Evolutionary conservation across 305 asterid species (phyloP), one percentile per base, ranked within the genome.

Genomic region (Solanum hybrid): DNA sequence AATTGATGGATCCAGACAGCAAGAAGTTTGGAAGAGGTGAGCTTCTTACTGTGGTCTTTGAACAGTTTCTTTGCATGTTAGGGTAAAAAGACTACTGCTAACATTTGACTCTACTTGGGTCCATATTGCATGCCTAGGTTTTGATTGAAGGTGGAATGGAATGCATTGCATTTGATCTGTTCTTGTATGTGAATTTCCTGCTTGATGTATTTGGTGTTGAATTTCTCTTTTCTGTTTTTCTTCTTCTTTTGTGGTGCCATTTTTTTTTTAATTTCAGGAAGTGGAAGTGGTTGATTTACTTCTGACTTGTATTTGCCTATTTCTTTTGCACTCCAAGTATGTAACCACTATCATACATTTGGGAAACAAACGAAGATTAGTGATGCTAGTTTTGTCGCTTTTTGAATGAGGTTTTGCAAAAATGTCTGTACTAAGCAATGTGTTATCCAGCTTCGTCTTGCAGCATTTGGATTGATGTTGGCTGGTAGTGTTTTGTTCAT

Each of bases 11-110:
- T 92, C 89, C 92, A 13, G 93, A 91, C 33, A 91, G 86, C 93
- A 91, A 90, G 90, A 93, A 91, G 90, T 93, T 93, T 89, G 94
- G 93, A 90, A 93, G 93, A 92, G 94, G 94, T 93, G 89, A 79
- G 86, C 29, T 79, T 65, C 26, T 45, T 41, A 89, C 31, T 14
- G 17, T 29, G n/a, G 2, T 76, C 33, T 88, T 24, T 20, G 6
- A 45, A 79, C 24, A 32, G 87, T 89, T 27, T 15, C 29, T 73
- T 87, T 32, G 61, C 83, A 39, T 76, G 41, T 51, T 51, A 24
- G 75, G 41, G 88, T 89, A 37, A 79, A 45, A 33, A 78, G 37
- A 78, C 70, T 33, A 14, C 26, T 13, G 57, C 41, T 22, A 51
- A 81, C 73, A 80, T 78, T 51, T 37, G 87, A 51, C 22, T 88